A percentile compares a stretch with the other conserved stretches of the same genome.
Conservation (phyloP, 1,284 basidiomycete species). For the Papiliotrema nemorosa region DNA sequence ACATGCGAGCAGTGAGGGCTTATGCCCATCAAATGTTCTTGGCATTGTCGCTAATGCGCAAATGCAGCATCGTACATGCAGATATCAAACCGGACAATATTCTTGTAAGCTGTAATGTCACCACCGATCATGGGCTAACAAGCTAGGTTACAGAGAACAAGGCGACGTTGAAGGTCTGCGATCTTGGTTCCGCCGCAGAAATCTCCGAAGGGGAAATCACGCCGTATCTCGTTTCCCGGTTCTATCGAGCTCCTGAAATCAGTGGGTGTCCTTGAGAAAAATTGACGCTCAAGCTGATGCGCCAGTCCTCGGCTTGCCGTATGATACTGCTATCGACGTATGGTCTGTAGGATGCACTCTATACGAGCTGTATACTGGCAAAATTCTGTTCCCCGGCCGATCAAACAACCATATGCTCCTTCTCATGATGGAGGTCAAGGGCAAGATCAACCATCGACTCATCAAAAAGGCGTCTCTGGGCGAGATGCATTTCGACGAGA, state of each 20-base stretch:
- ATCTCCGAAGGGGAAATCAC: slow-evolving; percentile 88
- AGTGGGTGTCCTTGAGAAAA: slow-evolving; percentile 59
- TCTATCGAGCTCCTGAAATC: slow-evolving; percentile 98
- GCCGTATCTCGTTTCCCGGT: slow-evolving; percentile 94
- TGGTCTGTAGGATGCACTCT: slow-evolving; percentile 98
- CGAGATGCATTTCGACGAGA: slow-evolving; percentile 89
- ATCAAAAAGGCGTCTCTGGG: slow-evolving; percentile 92
- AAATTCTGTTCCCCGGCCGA: slow-evolving; percentile 94
- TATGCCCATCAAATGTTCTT: slow-evolving; percentile 97
- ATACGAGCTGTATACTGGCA: slow-evolving; percentile 97
- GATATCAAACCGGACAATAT: slow-evolving; percentile 98
- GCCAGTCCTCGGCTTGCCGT: slow-evolving; percentile 86
- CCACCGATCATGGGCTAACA: slow-evolving; percentile 4
- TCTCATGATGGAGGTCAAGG: slow-evolving; percentile 94
- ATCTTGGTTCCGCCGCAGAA: slow-evolving; percentile 92
- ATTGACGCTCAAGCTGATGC: not conserved
- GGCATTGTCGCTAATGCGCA: slow-evolving; percentile 76
- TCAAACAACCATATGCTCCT: slow-evolving; percentile 98
- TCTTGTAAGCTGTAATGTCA: slow-evolving; percentile 57
- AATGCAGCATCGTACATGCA: slow-evolving; percentile 92
- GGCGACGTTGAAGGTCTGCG: slow-evolving; percentile 89
- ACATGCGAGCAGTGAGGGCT: slow-evolving; percentile 92
- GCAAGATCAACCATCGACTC: slow-evolving; percentile 87
- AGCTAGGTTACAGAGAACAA: slow-evolving; percentile 88
- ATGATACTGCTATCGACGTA: slow-evolving; percentile 88